Percentiles rank a stretch among this genome's conserved stretches.
phyloP scores from a whole-genome alignment of 2,329 filamentous ascomycete genomes.

The Scleromitrula shiraiana region DNA sequence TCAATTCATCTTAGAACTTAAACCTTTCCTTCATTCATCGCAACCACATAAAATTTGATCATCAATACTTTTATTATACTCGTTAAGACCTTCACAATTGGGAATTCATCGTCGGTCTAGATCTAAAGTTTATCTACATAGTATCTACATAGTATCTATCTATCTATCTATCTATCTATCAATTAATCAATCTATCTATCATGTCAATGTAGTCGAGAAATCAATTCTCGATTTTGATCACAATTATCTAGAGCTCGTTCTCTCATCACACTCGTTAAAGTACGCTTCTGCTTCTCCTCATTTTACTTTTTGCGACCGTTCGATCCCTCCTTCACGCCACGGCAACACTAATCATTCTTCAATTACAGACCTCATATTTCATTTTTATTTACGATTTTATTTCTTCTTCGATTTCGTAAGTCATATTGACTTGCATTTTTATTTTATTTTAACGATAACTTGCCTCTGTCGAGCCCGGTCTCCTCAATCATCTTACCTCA shows the following conservation, averaged over 20 bases:
- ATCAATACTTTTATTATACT: neutral
- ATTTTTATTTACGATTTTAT: neutral
- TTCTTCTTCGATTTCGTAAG: neutral
- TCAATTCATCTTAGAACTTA: neutral
- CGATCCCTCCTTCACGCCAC: neutral
- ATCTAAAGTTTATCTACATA: too few relatives aligned
- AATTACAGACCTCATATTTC: neutral
- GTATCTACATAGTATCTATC: too few relatives aligned
- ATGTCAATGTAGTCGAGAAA: neutral
- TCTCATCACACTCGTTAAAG: neutral
- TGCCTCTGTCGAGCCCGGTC: neutral
- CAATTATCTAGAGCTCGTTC: neutral
- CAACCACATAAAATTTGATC: conserved; percentile 1
- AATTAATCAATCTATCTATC: too few relatives aligned
- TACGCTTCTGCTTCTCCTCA: too few relatives aligned
- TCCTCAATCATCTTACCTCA: conserved; percentile 3
- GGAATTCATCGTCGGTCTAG: too few relatives aligned
- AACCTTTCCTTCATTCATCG: neutral
- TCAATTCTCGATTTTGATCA: neutral
- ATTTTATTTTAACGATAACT: neutral
- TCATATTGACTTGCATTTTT: neutral
- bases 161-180: too few relatives aligned
- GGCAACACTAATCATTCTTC: neutral
- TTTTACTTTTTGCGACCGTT: neutral
- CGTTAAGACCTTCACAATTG: too few relatives aligned